Conservation (phyloP, 352 stramenopile genomes). For the Pythium brassicae region DNA sequence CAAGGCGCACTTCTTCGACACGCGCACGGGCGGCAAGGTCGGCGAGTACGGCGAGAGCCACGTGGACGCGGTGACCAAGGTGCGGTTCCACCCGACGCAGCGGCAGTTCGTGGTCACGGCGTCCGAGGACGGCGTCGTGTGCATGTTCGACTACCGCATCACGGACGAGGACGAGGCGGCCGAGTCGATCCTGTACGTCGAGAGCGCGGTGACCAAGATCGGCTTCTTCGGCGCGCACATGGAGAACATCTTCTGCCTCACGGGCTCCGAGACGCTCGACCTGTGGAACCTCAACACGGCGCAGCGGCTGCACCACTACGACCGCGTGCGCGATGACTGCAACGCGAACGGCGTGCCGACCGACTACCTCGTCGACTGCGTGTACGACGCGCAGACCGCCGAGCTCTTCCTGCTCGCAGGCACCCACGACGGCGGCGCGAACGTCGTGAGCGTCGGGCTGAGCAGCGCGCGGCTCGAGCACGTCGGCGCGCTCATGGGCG, state of each 20-base stretch:
- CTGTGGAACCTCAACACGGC: slow-evolving; percentile 88
- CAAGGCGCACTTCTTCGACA: slow-evolving; percentile 78
- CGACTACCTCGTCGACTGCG: slow-evolving; percentile 86
- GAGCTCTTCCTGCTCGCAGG: slow-evolving; percentile 77
- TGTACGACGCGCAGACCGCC: slow-evolving; percentile 68
- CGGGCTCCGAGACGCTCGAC: slow-evolving; percentile 85
- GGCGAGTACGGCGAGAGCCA: slow-evolving; percentile 87
- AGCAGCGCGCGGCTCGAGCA: slow-evolving; percentile 51
- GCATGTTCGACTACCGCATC: slow-evolving; percentile 85
- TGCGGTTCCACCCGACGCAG: slow-evolving; percentile 82
- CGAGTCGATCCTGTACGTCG: slow-evolving; percentile 88
- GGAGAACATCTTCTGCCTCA: slow-evolving; percentile 85
- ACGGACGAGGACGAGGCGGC: slow-evolving; percentile 84
- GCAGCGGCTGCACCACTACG: slow-evolving; percentile 77
- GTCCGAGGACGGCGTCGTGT: slow-evolving; percentile 89
- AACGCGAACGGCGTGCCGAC: slow-evolving; percentile 55
- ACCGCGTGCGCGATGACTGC: slow-evolving; percentile 69
- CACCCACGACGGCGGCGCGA: slow-evolving; percentile 74
- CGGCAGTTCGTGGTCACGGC: slow-evolving; percentile 80
- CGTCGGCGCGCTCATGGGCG: slow-evolving; percentile 40
- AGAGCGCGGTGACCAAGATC: slow-evolving; percentile 84
- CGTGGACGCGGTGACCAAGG: slow-evolving; percentile 84
- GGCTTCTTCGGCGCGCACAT: slow-evolving; percentile 82
- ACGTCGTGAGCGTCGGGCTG: slow-evolving; percentile 60
- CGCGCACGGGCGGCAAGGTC: slow-evolving; percentile 57